Evolutionary conservation across 345 rosid species (phyloP).

Genomic region (Tarenaya hassleriana): DNA sequence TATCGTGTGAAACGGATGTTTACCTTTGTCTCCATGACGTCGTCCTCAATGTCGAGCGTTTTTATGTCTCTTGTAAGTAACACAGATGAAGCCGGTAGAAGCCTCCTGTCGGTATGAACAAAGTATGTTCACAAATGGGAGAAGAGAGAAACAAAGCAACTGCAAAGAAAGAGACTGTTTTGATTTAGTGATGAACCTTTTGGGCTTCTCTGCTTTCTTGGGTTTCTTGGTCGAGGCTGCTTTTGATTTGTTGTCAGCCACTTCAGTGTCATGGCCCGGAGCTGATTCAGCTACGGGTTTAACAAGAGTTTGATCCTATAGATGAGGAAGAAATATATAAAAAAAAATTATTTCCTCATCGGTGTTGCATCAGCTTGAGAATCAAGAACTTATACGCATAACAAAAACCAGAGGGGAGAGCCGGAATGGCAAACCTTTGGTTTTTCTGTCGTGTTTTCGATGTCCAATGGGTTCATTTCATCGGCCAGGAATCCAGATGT

Average conservation of each 20-base stretch:
- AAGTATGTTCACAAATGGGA: neutral
- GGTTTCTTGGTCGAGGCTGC: slow-evolving; percentile 26
- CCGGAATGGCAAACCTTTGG: slow-evolving; percentile 42
- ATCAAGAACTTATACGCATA: neutral
- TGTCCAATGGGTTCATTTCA: slow-evolving; percentile 41
- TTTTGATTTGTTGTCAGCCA: slow-evolving; percentile 15
- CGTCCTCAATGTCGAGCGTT: slow-evolving; percentile 49
- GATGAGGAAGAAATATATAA: neutral
- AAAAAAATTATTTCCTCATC: too few relatives aligned
- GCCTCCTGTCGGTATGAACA: slow-evolving; percentile 51
- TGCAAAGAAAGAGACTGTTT: neutral
- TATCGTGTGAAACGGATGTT: neutral
- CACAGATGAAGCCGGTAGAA: slow-evolving; percentile 64
- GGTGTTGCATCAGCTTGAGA: slow-evolving; percentile 3
- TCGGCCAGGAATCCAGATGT: slow-evolving; percentile 45
- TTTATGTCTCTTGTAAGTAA: slow-evolving; percentile 59
- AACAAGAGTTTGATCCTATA: slow-evolving; percentile 19
- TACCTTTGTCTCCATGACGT: slow-evolving; percentile 60
- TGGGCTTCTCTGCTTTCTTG: slow-evolving; percentile 25
- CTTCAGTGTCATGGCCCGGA: slow-evolving; percentile 3
- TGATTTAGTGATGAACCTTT: slow-evolving; percentile 21
- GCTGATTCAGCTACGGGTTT: slow-evolving; percentile 10
- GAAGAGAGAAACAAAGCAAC: neutral
- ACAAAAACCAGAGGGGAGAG: slow-evolving; percentile 1
- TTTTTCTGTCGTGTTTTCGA: slow-evolving; percentile 41